These are phyloP conservation scores for Cercospora nicotianae DNA, from an alignment of 2,329 filamentous ascomycete genomes.

Conservation along the genomic window DNA sequence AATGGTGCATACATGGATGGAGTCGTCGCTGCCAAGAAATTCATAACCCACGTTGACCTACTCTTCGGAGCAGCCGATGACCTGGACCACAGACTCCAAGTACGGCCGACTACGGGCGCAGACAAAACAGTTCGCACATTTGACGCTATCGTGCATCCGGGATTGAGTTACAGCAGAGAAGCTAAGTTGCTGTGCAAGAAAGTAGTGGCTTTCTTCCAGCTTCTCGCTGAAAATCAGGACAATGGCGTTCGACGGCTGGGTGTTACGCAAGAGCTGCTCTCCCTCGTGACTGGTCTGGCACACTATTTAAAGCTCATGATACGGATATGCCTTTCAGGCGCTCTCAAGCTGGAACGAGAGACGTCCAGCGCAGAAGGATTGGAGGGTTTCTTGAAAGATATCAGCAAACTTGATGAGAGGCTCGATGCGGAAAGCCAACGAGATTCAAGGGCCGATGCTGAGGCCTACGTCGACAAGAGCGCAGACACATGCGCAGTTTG, in stretches of 20 bases:
- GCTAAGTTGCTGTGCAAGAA: conserved; percentile 99
- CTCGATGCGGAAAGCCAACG: conserved; percentile 66
- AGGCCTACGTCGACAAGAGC: conserved; percentile 47
- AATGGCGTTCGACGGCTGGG: conserved; percentile 86
- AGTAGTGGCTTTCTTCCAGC: conserved; percentile 94
- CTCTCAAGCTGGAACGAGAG: conserved; percentile 87
- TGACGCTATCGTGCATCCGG: conserved; percentile 50
- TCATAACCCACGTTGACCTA: conserved; percentile 94
- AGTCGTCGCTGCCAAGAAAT: conserved; percentile 89
- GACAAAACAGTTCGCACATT: conserved; percentile 36
- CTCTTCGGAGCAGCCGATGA: conserved; percentile 86
- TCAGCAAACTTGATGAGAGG: conserved; percentile 77
- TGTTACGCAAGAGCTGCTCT: conserved; percentile 97
- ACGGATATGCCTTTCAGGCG: conserved; percentile 91
- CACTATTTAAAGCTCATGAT: conserved; percentile 98
- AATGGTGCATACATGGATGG: conserved; percentile 96
- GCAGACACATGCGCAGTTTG: conserved; percentile 80
- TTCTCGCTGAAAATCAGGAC: conserved; percentile 92
- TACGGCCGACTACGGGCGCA: conserved; percentile 41
- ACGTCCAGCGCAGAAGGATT: conserved; percentile 71
- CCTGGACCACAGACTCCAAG: conserved; percentile 71
- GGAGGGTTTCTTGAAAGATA: conserved; percentile 77
- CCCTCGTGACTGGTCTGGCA: conserved; percentile 89
- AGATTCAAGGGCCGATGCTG: conserved; percentile 45
- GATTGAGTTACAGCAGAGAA: conserved; percentile 87